Evolutionary conservation across 352 stramenopile species (phyloP).

Genomic region (Phytophthora pisi): DNA sequence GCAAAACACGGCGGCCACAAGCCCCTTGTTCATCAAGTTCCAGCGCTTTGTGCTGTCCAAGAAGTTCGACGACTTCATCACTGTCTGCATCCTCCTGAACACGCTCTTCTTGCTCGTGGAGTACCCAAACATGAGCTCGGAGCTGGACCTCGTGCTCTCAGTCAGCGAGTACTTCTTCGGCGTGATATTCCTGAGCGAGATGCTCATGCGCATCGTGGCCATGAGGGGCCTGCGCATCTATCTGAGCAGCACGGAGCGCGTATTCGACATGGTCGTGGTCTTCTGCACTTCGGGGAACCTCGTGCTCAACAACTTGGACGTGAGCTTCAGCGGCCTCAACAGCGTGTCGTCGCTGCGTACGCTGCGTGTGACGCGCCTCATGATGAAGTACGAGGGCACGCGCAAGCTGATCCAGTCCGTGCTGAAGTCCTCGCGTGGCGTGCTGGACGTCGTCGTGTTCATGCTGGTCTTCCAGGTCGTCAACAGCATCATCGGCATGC

Average conservation of each 20-base stretch:
- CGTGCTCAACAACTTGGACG: conserved; percentile 66
- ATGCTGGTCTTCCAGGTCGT: conserved; percentile 80
- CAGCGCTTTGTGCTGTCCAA: conserved; percentile 72
- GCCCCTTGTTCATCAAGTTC: conserved; percentile 32
- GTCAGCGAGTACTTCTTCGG: conserved; percentile 80
- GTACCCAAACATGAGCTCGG: conserved; percentile 60
- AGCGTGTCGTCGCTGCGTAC: conserved; percentile 72
- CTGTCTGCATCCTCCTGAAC: conserved; percentile 69
- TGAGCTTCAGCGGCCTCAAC: conserved; percentile 67
- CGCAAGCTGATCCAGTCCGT: conserved; percentile 81
- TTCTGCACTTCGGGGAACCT: conserved; percentile 72
- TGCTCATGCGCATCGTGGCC: conserved; percentile 63
- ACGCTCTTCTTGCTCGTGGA: conserved; percentile 71
- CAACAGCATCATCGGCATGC: conserved; percentile 78
- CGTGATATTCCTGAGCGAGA: conserved; percentile 63
- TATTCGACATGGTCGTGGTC: conserved; percentile 80
- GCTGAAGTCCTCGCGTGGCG: conserved; percentile 77
- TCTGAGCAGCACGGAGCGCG: conserved; percentile 58
- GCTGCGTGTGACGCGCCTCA: conserved; percentile 70
- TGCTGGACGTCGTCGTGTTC: conserved; percentile 79
- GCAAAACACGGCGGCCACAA: conserved; percentile 21
- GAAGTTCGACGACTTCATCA: conserved; percentile 77
- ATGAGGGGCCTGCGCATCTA: conserved; percentile 60
- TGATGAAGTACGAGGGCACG: conserved; percentile 84
- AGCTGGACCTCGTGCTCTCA: conserved; percentile 43